Evolutionary conservation across 2,329 filamentous ascomycete species (phyloP), one percentile per base, ranked within the genome.

Genomic region (Neopestalotiopsis rosae): DNA sequence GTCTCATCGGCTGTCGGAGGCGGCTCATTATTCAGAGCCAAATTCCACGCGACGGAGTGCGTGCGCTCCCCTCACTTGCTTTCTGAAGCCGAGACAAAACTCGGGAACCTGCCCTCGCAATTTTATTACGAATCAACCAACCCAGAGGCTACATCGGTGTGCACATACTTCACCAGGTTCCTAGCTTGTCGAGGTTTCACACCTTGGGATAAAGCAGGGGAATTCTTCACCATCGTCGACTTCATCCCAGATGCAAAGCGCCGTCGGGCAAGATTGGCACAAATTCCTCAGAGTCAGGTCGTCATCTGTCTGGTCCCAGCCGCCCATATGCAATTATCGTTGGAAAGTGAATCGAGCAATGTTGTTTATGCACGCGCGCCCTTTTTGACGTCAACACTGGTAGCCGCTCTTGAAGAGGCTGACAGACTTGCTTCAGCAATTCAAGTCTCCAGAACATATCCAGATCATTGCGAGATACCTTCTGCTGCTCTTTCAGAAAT

Each of bases 21-120:
- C 12, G 83, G 82, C 0, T 84, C 83, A 1, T 80, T 84, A 68
- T 84, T 84, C 67, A 71, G 73, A 59, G 74, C 72, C 1, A 74
- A 69, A 0, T 77, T 59, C n/a, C 20, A 34, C 17, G 24, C 14
- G 30, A 14, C 13, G 4, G 24, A 59, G n/a, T 14, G 6, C 24
- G 28, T 59, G 57, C 30, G 4, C 57, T 7, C n/a, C 17, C 24
- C 57, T n/a, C 6, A 7, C 30, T 14, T 24, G 7, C 30, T 6
- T 4, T 10, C 57, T 13, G 57, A 17, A 24, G 12, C 30, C 24
- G 30, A 34, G 13, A 14, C n/a, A n/a, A 34, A 34, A 14, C 57
- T 59, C 57, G 30, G 24, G 20, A 24, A 59, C 24, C 57, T 59
- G 12, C 57, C 57, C 24, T 32, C 57, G 12, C n/a, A 34, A 30